A percentile compares a stretch with the other conserved stretches of the same genome.
phyloP scores from a whole-genome alignment of 225 moss, liverwort and hornwort genomes.

The Sphagnum tenellum region DNA sequence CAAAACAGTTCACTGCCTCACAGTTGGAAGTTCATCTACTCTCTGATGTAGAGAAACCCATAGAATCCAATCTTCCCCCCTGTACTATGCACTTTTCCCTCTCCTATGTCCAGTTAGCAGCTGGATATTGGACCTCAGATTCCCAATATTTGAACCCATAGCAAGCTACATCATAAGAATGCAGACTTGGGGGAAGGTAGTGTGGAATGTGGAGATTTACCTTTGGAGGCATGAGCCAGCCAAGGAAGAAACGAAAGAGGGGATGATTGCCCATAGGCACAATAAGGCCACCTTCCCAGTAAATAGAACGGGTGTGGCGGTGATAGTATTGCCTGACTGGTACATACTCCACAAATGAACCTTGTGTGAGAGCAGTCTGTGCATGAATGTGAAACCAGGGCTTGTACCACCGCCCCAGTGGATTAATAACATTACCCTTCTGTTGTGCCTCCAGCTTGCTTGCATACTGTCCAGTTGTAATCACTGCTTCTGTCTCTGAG shows the following conservation, averaged over 20 bases:
- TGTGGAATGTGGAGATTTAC: constrained; percentile 1
- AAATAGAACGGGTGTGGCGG: constrained; percentile 61
- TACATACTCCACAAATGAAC: constrained; percentile 55
- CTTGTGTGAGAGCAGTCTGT: constrained; percentile 28
- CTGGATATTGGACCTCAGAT: too few relatives aligned
- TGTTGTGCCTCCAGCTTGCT: constrained; percentile 22
- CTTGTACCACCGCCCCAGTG: constrained; percentile 51
- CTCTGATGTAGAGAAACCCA: too few relatives aligned
- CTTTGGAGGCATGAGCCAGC: constrained; percentile 69
- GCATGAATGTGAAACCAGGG: constrained; percentile 60
- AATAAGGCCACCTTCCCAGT: constrained; percentile 63
- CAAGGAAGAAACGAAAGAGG: constrained; percentile 46
- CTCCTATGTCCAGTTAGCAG: too few relatives aligned
- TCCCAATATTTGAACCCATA: too few relatives aligned
- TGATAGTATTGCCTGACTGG: constrained; percentile 63
- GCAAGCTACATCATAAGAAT: too few relatives aligned
- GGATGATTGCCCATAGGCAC: constrained; percentile 61
- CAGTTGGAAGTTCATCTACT: too few relatives aligned
- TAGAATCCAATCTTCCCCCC: too few relatives aligned
- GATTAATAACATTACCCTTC: constrained; percentile 40
- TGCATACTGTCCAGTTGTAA: constrained; percentile 57
- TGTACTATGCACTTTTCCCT: too few relatives aligned
- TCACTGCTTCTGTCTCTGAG: constrained; percentile 37
- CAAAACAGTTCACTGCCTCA: too few relatives aligned
- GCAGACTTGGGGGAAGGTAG: too few relatives aligned